A percentile compares a stretch with the other conserved stretches of the same genome.
These are phyloP conservation scores for Blastobotrys persicus DNA, from an alignment of 1,139 yeast species.

Conservation along the genomic window DNA sequence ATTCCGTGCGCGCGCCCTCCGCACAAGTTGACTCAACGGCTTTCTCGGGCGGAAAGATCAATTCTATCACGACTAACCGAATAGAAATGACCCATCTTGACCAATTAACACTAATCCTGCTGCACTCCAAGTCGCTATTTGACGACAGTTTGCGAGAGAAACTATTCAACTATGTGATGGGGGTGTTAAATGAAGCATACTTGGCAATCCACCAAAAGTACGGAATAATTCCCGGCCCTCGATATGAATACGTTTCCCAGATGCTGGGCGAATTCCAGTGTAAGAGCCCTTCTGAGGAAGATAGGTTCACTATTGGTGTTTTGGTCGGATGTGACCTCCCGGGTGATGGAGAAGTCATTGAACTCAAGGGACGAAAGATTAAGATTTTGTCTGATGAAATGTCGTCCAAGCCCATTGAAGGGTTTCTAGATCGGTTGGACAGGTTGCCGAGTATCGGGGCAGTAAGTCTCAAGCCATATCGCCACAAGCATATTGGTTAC, in stretches of 20 bases:
- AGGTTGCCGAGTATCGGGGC: not conserved
- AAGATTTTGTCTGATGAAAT: not conserved
- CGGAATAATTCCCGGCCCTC: constrained; percentile 1
- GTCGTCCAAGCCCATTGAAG: not conserved
- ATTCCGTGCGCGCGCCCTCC: too few relatives aligned
- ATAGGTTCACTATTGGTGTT: not conserved
- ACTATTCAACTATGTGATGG: constrained; percentile 4
- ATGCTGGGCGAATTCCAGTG: constrained; percentile 1
- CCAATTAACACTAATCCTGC: not conserved
- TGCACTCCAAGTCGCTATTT: not conserved
- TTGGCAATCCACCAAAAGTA: constrained; percentile 4
- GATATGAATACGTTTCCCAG: constrained; percentile 5
- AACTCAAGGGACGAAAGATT: constrained; percentile 4
- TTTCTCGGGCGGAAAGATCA: too few relatives aligned
- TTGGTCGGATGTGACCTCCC: not conserved
- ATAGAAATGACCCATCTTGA: not conserved
- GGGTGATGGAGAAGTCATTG: not conserved
- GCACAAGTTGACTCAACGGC: too few relatives aligned
- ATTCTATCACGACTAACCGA: not conserved
- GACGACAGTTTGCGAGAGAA: not conserved
- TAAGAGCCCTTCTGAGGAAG: not conserved
- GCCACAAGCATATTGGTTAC: not conserved
- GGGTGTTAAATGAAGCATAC: constrained; percentile 2
- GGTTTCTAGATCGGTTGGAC: not conserved
- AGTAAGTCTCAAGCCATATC: constrained; percentile 4